These are phyloP conservation scores for Entamoeba histolytica DNA, from an alignment of 208 protist genomes.

Conservation along the genomic window DNA sequence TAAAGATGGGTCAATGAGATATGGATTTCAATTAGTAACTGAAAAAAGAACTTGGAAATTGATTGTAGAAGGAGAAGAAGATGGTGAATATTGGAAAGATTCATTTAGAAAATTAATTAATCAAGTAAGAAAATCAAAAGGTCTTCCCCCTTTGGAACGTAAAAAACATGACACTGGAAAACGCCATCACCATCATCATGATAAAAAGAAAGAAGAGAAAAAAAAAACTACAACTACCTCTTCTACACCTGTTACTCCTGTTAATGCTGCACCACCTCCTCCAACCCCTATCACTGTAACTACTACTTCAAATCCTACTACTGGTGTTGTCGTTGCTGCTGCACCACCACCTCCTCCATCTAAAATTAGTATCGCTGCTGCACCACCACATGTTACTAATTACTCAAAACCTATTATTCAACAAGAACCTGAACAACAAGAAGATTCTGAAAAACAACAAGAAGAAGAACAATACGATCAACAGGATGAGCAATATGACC, in stretches of 20 bases:
- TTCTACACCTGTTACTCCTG: background rate
- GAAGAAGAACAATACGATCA: background rate
- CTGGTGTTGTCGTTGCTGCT: background rate
- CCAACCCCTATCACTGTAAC: background rate
- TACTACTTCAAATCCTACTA: background rate
- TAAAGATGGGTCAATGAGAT: background rate
- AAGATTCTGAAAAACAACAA: background rate
- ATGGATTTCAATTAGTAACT: background rate
- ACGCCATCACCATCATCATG: background rate
- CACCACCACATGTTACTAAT: background rate
- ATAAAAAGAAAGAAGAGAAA: background rate
- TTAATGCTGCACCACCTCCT: background rate
- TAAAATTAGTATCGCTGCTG: background rate
- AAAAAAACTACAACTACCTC: background rate
- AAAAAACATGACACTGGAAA: background rate
- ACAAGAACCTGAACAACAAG: background rate
- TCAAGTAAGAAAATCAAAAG: background rate
- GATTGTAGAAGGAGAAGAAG: background rate
- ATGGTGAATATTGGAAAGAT: background rate
- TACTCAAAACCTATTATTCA: background rate
- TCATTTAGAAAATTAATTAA: background rate
- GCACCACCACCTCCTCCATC: background rate
- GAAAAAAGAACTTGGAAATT: background rate
- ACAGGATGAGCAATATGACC: background rate
- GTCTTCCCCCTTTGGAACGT: background rate